These are phyloP conservation scores for Colletotrichum spinosum DNA, from an alignment of 2,329 filamentous ascomycete genomes.

Conservation along the genomic window DNA sequence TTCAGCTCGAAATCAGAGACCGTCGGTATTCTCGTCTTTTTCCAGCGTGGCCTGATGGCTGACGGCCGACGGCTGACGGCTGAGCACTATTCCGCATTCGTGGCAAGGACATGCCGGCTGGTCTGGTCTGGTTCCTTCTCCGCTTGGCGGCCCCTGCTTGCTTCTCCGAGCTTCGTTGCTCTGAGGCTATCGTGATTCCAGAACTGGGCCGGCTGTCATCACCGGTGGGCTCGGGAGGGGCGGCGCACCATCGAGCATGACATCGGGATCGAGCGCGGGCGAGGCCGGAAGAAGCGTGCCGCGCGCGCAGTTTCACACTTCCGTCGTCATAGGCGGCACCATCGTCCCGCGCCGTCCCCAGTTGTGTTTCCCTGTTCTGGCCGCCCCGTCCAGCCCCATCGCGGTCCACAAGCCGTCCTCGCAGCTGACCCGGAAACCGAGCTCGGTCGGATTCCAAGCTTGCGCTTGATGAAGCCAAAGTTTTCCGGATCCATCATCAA, in stretches of 20 bases:
- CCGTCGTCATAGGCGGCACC: conserved; percentile 27
- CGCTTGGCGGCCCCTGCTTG: background rate
- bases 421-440: background rate
- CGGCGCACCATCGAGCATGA: background rate
- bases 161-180: conserved; percentile 14
- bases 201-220: conserved; percentile 13
- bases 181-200: conserved; percentile 6
- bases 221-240: conserved; percentile 11
- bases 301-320: background rate
- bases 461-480: background rate
- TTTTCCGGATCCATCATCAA: rapidly evolving
- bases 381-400: conserved; percentile 8
- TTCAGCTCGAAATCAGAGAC: background rate
- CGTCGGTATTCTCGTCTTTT: conserved; percentile 6
- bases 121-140: background rate
- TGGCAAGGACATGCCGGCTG: too few species aligned
- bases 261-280: conserved; percentile 1
- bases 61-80: background rate
- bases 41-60: background rate
- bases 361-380: conserved; percentile 1
- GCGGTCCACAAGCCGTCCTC: conserved; percentile 5
- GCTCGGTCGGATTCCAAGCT: rapidly evolving
- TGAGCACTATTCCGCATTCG: too few species aligned
- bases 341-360: conserved; percentile 5
- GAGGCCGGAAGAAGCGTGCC: conserved; percentile 13